Conservation (phyloP, 1,284 basidiomycete genomes). For the Sanghuangporus weigelae region DNA sequence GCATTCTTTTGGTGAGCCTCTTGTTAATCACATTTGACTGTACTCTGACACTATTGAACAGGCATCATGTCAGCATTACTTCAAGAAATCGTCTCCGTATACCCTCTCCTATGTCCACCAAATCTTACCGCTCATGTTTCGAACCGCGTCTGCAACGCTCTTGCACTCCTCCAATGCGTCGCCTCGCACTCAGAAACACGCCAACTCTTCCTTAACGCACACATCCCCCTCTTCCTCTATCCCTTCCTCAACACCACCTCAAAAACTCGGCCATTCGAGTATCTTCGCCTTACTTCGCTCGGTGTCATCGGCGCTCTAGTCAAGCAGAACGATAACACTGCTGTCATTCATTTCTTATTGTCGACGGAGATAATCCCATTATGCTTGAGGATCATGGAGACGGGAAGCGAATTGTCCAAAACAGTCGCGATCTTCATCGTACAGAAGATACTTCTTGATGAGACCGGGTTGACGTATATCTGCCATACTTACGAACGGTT, state of each 20-base stretch:
- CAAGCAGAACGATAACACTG: constrained; percentile 99
- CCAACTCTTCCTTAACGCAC: constrained; percentile 87
- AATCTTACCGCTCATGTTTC: constrained; percentile 97
- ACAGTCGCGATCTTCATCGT: constrained; percentile 99
- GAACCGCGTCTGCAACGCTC: constrained; percentile 99
- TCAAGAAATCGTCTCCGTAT: constrained; percentile 98
- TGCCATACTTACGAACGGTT: constrained; percentile 99
- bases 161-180: constrained; percentile 96
- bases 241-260: constrained; percentile 99
- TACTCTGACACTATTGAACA: constrained; percentile 29
- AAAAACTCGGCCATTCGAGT: constrained; percentile 99
- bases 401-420: constrained; percentile 97
- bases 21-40: neutral
- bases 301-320: constrained; percentile 99
- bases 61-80: constrained; percentile 98
- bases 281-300: constrained; percentile 93
- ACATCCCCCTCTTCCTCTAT: constrained; percentile 98
- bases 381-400: constrained; percentile 99
- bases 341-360: constrained; percentile 98
- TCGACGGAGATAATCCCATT: constrained; percentile 99
- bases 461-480: constrained; percentile 97
- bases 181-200: constrained; percentile 93
- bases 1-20: constrained; percentile 91
- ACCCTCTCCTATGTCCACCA: constrained; percentile 93
- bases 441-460: constrained; percentile 98